phyloP scores from a whole-genome alignment of 108 stramenopile genomes.

The Conticribra weissflogii region DNA sequence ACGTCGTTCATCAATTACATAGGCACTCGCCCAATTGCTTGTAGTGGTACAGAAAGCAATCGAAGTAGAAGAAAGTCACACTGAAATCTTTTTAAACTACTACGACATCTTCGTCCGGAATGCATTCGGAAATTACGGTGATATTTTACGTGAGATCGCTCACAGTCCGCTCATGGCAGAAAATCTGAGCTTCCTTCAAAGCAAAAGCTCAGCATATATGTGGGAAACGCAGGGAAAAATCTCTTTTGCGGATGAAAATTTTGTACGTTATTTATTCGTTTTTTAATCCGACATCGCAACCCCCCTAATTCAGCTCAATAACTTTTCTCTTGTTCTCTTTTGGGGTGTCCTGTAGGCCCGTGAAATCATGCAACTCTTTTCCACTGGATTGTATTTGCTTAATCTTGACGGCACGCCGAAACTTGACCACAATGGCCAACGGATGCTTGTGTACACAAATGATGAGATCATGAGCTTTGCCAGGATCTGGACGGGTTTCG shows the following conservation, averaged over 20 bases:
- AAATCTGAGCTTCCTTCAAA: constrained; percentile 61
- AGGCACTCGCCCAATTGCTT: constrained; percentile 69
- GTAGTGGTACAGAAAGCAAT: constrained; percentile 43
- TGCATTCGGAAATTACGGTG: constrained; percentile 81
- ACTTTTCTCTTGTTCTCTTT: not conserved
- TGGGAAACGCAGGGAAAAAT: constrained; percentile 44
- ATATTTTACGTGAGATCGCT: constrained; percentile 72
- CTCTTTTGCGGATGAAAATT: constrained; percentile 72
- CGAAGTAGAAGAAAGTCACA: constrained; percentile 24
- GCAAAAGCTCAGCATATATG: constrained; percentile 52
- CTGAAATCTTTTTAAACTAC: constrained; percentile 43
- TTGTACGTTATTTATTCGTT: constrained; percentile 37
- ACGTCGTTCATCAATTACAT: too few relatives aligned
- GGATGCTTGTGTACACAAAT: constrained; percentile 49
- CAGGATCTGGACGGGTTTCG: constrained; percentile 69
- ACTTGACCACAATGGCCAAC: constrained; percentile 41
- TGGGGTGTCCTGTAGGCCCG: constrained; percentile 21
- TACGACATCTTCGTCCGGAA: constrained; percentile 83
- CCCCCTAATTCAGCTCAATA: not conserved
- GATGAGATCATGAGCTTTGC: constrained; percentile 65
- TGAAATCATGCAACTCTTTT: constrained; percentile 61
- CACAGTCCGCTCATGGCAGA: constrained; percentile 72
- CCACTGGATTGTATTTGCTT: constrained; percentile 52
- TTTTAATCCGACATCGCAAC: not conserved
- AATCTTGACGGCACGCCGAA: constrained; percentile 52